Base-by-base conservation (phyloP, 2,329 filamentous ascomycete species). In the Tolypocladium inflatum region DNA sequence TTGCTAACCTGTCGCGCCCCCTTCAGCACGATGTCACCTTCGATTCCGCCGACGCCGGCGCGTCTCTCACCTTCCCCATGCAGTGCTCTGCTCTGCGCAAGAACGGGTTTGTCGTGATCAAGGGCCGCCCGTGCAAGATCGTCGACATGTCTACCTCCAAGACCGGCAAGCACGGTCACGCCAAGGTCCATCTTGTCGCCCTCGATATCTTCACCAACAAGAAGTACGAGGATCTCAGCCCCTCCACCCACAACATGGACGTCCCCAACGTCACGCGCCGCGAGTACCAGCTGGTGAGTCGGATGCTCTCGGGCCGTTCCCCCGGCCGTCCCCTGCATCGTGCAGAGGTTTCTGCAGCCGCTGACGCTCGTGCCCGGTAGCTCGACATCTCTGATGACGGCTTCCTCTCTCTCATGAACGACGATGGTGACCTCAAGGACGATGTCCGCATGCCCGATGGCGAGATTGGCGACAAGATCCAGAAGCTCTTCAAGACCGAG, bases 101-200 rank as follows among this genome's bases (percentile, higher is more conserved):
- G 92, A 96, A 95, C 88, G 93, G 94, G 68, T 88, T 89, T 85
- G 94, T 99, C 78, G 88, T 93, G 77, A 97, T 99, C 83, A 99
- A 99, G 88, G 81, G 84, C 80, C 94, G 94, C 71, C 95, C 94
- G 71, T 99, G 94, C 92, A 99, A 97, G 90, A 99, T 99, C 72
- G 90, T 97, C 78, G 94, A 99, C 75, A 99, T 99, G 95, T 96
- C 91, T 69, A 99, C 94, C 83, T 99, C 94, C 78, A 99, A 99
- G 92, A 99, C 94, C 69, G 94, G 94, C 81, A 99, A 99, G 91
- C 94, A 99, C 89, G 94, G 94, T 79, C 95, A 99, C 90, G 94
- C 94, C 81, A 99, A 99, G 88, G 94, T 99, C 77, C 93, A 99
- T 82, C 82, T 99, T 71, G 89, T 97, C 73, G 94, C 91, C 75